Base-by-base conservation (phyloP, 2,329 filamentous ascomycete species). In the Penicillium sp. region DNA sequence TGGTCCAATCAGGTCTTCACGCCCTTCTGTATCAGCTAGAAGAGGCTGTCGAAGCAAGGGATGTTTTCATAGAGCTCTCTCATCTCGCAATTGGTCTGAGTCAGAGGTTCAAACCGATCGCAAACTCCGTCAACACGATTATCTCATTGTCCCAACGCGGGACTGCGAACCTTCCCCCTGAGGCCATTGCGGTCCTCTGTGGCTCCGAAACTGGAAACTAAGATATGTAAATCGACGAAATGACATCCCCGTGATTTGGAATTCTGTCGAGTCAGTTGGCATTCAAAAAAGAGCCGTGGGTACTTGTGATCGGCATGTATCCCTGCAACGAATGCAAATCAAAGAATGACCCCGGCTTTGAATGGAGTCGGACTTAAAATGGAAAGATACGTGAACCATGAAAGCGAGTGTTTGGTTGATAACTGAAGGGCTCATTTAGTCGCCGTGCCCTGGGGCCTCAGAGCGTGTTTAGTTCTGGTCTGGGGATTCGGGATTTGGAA, bases 1-100 rank as follows among this genome's bases (percentile, higher is more conserved):
- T 67, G 14, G 59, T 62, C 7, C 60, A 63, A 44, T 58, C 51
- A 25, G 63, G 63, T 33, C 62, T 69, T 23, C 55, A 64, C 9
- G 50, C 59, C 12, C 53, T 72, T 14, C 51, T 68, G 1, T 18
- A 49, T 4, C 59, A 61, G 23, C 43, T 69, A 44, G 54, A 63
- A 41, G 57, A 64, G 9, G 42, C 31, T n/a, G 59, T 64, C 4
- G 61, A 68, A 26, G 55, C 58, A 18, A 59, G 20, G 25, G 51
- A 63, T n/a, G 62, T 61, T 2, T 71, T 72, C 41, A 49, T 59
- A 26, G 66, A 72, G 42, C 53, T 71, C 20, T 69, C 63, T 55
- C 66, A 61, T 11, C 65, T 68, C 37, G 53, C 67, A 4, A 54
- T 54, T 2, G 61, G 65, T 3, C 63, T 71, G 47, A 61, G 67